phyloP scores from a whole-genome alignment of 768 basidiomycete species.

The Lactarius akahatsu region DNA sequence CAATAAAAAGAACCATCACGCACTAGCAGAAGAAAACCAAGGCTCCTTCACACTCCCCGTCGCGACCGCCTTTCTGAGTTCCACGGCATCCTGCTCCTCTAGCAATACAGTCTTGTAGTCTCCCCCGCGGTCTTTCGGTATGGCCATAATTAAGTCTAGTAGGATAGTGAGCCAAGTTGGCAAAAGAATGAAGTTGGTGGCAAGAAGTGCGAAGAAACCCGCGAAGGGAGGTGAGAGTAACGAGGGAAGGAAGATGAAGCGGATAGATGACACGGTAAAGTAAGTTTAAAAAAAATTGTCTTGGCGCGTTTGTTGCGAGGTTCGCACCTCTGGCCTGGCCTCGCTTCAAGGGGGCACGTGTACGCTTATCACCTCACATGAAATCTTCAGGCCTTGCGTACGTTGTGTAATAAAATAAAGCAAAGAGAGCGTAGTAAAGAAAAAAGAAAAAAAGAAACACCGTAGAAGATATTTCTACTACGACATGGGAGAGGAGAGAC shows the following conservation, averaged over 20 bases:
- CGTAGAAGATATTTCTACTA: slow-evolving; percentile 12
- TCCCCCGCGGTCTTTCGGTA: slow-evolving; percentile 20
- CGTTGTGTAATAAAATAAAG: slow-evolving; percentile 1
- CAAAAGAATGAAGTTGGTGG: background rate
- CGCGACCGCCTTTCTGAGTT: slow-evolving; percentile 53
- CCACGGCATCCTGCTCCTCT: slow-evolving; percentile 47
- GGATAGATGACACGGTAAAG: background rate
- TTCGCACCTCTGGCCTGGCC: background rate
- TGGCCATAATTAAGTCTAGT: slow-evolving; percentile 18
- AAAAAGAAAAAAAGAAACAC: background rate
- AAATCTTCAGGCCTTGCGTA: background rate
- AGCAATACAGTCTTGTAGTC: slow-evolving; percentile 32
- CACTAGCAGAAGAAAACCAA: slow-evolving; percentile 35
- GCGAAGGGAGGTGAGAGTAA: background rate
- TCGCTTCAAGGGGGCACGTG: background rate
- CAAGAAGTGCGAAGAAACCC: background rate
- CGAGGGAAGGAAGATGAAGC: background rate
- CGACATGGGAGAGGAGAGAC: slow-evolving; percentile 1
- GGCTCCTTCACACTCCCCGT: slow-evolving; percentile 40
- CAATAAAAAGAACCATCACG: slow-evolving; percentile 17
- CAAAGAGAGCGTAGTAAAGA: background rate
- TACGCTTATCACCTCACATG: background rate
- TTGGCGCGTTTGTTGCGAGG: background rate
- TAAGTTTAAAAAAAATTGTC: background rate
- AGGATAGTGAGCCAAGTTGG: background rate